Conservation (phyloP, 1,139 yeast genomes). For the Sugiyamaella xylanicola region DNA sequence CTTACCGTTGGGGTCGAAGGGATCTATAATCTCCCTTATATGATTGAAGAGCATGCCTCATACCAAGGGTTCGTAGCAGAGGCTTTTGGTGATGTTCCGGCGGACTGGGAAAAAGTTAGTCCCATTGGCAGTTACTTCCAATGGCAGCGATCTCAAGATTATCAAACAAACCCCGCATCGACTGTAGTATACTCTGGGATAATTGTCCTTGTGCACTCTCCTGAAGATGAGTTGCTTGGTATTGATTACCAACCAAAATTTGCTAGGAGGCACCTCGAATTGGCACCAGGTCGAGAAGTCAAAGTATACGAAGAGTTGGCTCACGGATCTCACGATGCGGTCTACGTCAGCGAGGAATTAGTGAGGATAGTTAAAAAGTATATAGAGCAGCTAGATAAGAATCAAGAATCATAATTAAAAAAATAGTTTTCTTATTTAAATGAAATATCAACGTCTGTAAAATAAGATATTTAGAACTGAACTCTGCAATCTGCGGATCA, state of each 20-base stretch:
- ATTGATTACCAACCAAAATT: constrained; percentile 38
- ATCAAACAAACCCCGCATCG: not conserved
- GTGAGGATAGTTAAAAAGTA: constrained; percentile 22
- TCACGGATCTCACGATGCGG: constrained; percentile 42
- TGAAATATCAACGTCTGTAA: too few species aligned
- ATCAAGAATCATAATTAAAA: too few species aligned
- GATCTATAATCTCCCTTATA: constrained; percentile 49
- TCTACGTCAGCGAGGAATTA: constrained; percentile 19
- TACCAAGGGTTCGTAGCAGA: constrained; percentile 49
- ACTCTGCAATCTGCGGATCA: too few species aligned
- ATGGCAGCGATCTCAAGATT: not conserved
- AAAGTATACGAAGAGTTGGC: constrained; percentile 26
- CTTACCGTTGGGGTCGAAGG: constrained; percentile 52
- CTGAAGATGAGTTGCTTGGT: constrained; percentile 43
- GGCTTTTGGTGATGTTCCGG: constrained; percentile 47
- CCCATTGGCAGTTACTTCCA: constrained; percentile 31
- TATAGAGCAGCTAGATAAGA: constrained; percentile 5
- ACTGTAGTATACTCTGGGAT: constrained; percentile 21
- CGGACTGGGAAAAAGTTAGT: constrained; percentile 39
- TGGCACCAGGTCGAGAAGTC: constrained; percentile 1
- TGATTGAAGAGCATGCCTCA: constrained; percentile 50
- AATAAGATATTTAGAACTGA: too few species aligned
- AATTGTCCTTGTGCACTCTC: constrained; percentile 43
- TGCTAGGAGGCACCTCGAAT: constrained; percentile 32
- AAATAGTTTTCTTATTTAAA: too few species aligned